Base-by-base conservation (phyloP, 106 monocot genomes). In the Acanthochlamys bracteata region DNA sequence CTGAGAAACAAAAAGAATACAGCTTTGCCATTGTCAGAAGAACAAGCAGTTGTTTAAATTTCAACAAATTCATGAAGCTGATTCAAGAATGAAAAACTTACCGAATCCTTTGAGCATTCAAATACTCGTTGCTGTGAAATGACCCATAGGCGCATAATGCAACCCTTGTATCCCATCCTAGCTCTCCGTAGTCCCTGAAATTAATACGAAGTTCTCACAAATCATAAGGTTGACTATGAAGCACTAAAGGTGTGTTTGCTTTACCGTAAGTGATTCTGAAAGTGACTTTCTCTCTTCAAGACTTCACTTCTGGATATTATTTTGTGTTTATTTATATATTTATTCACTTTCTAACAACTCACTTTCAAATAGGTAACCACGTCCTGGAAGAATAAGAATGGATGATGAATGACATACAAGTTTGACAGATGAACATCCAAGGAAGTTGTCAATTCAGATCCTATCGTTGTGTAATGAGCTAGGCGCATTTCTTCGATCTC, bases 401-500 rank as follows among this genome's bases (percentile, higher is more conserved):
- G 14, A 46, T 46, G 8, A 46, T 10, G 8, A 54, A 19, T 6
- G 6, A 53, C 77, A 43, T 86, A 93, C 93, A 89, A 40, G 19
- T 89, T 86, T 42, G 69, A 73, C 45, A 93, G 78, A 68, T 83
- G 68, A 42, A 76, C 65, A 61, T 71, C 75, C 66, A 93, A 76
- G 24, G 86, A 85, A 53, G 86, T 71, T 11, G 81, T 81, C 68
- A 82, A 89, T 76, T 93, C 93, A 4, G 89, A 83, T 53, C 83
- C 93, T 63, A 93, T 93, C 23, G 93, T 93, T 41, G 76, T 40
- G 55, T 93, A 93, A 69, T 93, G 93, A 66, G 89, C 85, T 12
- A 93, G 66, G 8, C 93, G 83, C 93, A 93, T 93, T 66, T 89
- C 89, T 77, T 93, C 93, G 65, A 93, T 81, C 69, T 93, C 93